Percentiles rank a stretch among this genome's conserved stretches.
Conservation (phyloP, 2,329 filamentous ascomycete genomes). For the Amesomyces nigricolor region DNA sequence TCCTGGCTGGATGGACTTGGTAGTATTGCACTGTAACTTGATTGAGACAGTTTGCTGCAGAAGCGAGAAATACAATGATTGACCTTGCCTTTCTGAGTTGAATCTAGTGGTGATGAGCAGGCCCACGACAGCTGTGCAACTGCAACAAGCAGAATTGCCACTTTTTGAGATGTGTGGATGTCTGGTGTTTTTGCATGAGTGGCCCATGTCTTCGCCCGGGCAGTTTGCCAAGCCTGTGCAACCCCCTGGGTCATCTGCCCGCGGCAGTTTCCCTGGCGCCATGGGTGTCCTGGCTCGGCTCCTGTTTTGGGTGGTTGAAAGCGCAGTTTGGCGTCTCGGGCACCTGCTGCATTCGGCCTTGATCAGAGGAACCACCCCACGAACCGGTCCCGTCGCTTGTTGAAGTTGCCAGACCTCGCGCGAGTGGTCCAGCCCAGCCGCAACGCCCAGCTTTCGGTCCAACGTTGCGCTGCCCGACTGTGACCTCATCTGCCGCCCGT, state of each 20-base stretch:
- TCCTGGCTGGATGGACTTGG: too few species aligned
- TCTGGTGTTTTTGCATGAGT: too few species aligned
- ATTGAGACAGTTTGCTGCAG: too few species aligned
- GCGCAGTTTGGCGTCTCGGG: conserved; percentile 10
- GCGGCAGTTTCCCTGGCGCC: conserved; percentile 14
- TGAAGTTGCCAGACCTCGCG: conserved; percentile 3
- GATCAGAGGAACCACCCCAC: conserved; percentile 4
- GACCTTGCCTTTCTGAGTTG: too few species aligned
- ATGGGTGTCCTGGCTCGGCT: conserved; percentile 9
- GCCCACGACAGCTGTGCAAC: not conserved
- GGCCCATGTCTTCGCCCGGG: conserved; percentile 9
- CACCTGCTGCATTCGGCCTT: conserved; percentile 7
- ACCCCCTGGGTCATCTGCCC: conserved; percentile 2
- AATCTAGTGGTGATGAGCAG: too few species aligned
- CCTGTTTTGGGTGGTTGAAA: conserved; percentile 3
- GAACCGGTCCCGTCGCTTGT: conserved; percentile 2
- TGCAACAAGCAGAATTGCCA: not conserved
- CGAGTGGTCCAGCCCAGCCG: conserved; percentile 10
- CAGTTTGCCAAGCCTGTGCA: conserved; percentile 7
- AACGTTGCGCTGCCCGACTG: conserved; percentile 16
- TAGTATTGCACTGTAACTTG: too few species aligned
- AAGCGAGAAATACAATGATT: too few species aligned
- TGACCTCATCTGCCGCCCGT: conserved; percentile 3
- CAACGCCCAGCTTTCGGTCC: conserved; percentile 1
- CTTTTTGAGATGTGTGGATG: not conserved